Percentiles rank a stretch among this genome's conserved stretches.
Conservation (phyloP, 2,329 filamentous ascomycete species). For the Polytolypa hystricis region DNA sequence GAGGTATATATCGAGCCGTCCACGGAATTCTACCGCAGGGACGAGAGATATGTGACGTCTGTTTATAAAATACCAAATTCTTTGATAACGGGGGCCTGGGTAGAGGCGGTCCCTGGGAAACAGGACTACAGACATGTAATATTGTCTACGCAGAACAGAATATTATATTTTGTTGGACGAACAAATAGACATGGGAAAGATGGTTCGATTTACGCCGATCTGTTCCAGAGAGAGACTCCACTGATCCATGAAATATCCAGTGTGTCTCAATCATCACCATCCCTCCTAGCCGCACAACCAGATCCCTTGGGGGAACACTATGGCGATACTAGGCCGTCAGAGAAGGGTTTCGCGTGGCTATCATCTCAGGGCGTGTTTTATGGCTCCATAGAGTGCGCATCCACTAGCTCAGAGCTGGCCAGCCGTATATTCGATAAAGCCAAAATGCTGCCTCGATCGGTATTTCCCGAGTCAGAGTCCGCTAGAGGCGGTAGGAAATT, state of each 20-base stretch:
- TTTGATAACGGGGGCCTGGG: constrained; percentile 75
- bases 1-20: constrained; percentile 91
- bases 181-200: constrained; percentile 62
- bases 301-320: constrained; percentile 54
- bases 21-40: constrained; percentile 87
- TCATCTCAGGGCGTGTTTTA: constrained; percentile 77
- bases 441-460: constrained; percentile 62
- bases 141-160: constrained; percentile 63
- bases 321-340: constrained; percentile 36
- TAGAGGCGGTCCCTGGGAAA: constrained; percentile 58
- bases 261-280: constrained; percentile 48
- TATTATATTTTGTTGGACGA: constrained; percentile 74
- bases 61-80: constrained; percentile 76
- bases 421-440: constrained; percentile 66
- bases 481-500: constrained; percentile 53
- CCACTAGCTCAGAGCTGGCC: constrained; percentile 54
- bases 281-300: constrained; percentile 64
- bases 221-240: constrained; percentile 82
- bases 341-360: constrained; percentile 72
- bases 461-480: constrained; percentile 59
- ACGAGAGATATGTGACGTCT: constrained; percentile 81
- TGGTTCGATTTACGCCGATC: constrained; percentile 70
- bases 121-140: constrained; percentile 66
- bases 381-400: constrained; percentile 59
- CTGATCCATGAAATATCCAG: constrained; percentile 59